Evolutionary conservation across 306 rosid genomes (phyloP).

Genomic region (Castanea crenata): DNA sequence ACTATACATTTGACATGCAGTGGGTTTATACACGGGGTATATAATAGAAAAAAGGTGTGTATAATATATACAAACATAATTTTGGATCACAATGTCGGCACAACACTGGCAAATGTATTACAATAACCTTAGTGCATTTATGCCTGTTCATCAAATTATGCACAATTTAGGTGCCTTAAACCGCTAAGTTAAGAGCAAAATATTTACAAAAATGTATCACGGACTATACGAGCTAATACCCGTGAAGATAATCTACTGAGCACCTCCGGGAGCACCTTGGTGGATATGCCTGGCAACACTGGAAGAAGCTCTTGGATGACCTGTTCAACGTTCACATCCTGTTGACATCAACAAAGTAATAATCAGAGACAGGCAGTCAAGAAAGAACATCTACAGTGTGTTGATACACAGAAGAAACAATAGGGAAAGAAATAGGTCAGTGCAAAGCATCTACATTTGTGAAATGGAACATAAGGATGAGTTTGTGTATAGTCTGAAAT

Average conservation of each 20-base stretch:
- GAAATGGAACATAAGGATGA: background rate
- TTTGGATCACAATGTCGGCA: background rate
- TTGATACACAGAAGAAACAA: background rate
- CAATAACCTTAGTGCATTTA: constrained; percentile 19
- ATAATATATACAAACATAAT: constrained; percentile 5
- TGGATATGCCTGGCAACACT: constrained; percentile 78
- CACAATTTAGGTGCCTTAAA: constrained; percentile 36
- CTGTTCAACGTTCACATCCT: constrained; percentile 60
- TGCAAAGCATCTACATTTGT: background rate
- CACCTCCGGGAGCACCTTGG: constrained; percentile 80
- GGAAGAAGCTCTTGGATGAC: constrained; percentile 83
- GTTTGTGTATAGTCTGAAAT: background rate
- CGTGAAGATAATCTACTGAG: constrained; percentile 82
- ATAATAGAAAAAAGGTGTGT: too few relatives aligned
- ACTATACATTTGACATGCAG: constrained; percentile 2
- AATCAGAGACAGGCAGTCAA: background rate
- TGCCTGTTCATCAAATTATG: constrained; percentile 20
- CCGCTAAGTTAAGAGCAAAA: background rate
- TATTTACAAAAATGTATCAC: constrained; percentile 69
- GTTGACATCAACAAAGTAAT: constrained; percentile 24
- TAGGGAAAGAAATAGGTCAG: background rate
- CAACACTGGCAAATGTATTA: constrained; percentile 8
- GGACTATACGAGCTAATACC: constrained; percentile 76
- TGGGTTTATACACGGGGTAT: background rate
- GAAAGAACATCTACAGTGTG: background rate